A percentile compares a stretch with the other conserved stretches of the same genome.
These are phyloP conservation scores for Talaromyces sp. DNA, from an alignment of 2,329 filamentous ascomycete genomes.

Conservation along the genomic window DNA sequence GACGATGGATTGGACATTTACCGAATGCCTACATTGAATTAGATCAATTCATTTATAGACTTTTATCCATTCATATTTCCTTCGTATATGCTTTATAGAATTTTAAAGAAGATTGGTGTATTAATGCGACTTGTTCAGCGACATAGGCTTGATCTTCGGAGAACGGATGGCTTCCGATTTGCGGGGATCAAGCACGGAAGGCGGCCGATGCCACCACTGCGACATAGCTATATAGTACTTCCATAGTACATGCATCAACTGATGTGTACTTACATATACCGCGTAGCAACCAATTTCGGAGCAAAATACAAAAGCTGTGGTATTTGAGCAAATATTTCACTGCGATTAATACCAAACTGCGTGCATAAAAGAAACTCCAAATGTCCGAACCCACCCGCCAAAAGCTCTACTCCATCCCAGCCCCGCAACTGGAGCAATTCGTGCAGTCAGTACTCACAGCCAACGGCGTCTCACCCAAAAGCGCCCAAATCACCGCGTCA, in stretches of 20 bases:
- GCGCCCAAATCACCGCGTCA: constrained; percentile 59
- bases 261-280: neutral
- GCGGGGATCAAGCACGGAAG: neutral
- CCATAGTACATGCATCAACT: neutral
- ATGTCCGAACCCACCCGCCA: neutral
- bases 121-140: neutral
- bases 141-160: neutral
- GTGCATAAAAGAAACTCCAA: neutral
- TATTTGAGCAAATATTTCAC: neutral
- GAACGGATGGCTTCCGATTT: neutral
- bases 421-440: constrained; percentile 16
- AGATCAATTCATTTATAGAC: neutral
- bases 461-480: constrained; percentile 52
- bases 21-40: neutral
- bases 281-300: neutral
- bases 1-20: neutral
- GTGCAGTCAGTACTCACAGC: constrained; percentile 21
- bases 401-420: constrained; percentile 1
- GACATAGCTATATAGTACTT: neutral
- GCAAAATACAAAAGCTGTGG: neutral
- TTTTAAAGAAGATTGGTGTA: too few relatives aligned
- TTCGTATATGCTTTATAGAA: too few relatives aligned
- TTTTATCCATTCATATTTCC: neutral
- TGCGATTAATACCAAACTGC: neutral
- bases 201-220: neutral